Evolutionary conservation across 2,329 filamentous ascomycete species (phyloP).

Genomic region (Neopestalotiopsis rosae): DNA sequence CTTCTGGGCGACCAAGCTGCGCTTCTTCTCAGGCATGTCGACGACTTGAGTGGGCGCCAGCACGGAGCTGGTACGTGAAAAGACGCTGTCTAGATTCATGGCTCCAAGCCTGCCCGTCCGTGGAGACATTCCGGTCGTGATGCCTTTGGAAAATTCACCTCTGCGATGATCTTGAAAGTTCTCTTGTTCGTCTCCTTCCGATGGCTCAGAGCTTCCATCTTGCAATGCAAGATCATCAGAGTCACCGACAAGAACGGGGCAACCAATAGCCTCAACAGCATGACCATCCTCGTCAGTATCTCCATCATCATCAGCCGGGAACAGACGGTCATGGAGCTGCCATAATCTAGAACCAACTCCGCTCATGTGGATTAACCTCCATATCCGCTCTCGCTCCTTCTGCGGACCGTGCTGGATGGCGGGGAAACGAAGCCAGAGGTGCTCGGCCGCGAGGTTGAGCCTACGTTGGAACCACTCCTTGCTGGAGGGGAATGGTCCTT

Average conservation of each 20-base stretch:
- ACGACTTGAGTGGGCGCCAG: too few relatives aligned
- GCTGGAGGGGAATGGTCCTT: conserved; percentile 26
- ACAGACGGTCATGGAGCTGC: not conserved
- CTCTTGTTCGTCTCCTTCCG: not conserved
- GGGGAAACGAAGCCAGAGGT: conserved; percentile 25
- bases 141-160: too few relatives aligned
- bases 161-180: not conserved
- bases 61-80: too few relatives aligned
- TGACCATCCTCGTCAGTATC: conserved; percentile 18
- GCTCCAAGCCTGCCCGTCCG: too few relatives aligned
- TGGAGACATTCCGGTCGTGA: too few relatives aligned
- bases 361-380: conserved; percentile 20
- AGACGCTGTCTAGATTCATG: too few relatives aligned
- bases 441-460: conserved; percentile 26
- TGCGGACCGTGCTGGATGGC: not conserved
- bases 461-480: conserved; percentile 22
- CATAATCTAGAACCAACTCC: not conserved
- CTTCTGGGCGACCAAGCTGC: not conserved
- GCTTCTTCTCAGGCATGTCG: not conserved
- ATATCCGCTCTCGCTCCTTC: conserved; percentile 5
- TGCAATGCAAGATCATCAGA: not conserved
- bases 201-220: not conserved
- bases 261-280: not conserved
- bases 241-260: not conserved
- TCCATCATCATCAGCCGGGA: not conserved